phyloP scores from a whole-genome alignment of 2,329 filamentous ascomycete genomes.

The Akanthomyces dipterigenus region DNA sequence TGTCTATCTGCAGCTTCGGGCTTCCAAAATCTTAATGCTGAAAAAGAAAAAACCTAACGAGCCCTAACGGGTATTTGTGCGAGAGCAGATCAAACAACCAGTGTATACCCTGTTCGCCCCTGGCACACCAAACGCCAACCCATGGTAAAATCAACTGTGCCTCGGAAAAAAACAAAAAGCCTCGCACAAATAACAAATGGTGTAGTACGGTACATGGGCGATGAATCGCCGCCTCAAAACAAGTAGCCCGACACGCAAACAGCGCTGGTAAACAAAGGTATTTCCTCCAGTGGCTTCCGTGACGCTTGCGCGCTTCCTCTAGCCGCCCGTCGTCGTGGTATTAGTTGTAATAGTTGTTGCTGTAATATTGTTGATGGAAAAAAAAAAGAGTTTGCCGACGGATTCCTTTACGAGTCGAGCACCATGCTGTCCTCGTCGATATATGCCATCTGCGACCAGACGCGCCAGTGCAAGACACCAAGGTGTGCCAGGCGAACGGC shows the following conservation, averaged over 20 bases:
- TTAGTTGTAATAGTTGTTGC: conserved; percentile 4
- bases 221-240: not conserved
- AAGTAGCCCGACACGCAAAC: not conserved
- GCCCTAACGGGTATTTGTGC: not conserved
- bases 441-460: conserved; percentile 77
- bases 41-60: not conserved
- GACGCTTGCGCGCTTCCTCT: not conserved
- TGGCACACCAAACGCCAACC: conserved; percentile 16
- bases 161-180: not conserved
- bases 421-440: conserved; percentile 31
- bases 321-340: not conserved
- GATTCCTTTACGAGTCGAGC: conserved; percentile 19
- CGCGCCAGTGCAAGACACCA: conserved; percentile 79
- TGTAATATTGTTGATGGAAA: not conserved
- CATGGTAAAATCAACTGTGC: conserved; percentile 7
- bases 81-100: conserved; percentile 8
- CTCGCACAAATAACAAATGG: conserved; percentile 7
- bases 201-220: conserved; percentile 3
- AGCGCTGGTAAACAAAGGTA: conserved; percentile 2
- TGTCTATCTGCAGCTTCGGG: conserved; percentile 1
- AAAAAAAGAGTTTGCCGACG: not conserved
- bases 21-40: conserved; percentile 6
- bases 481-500: conserved; percentile 76
- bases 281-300: not conserved
- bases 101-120: conserved; percentile 12